Percentiles rank a stretch among this genome's conserved stretches.
These are phyloP conservation scores for Pyrenula massariospora DNA, from an alignment of 495 filamentous ascomycete genomes.

Conservation along the genomic window DNA sequence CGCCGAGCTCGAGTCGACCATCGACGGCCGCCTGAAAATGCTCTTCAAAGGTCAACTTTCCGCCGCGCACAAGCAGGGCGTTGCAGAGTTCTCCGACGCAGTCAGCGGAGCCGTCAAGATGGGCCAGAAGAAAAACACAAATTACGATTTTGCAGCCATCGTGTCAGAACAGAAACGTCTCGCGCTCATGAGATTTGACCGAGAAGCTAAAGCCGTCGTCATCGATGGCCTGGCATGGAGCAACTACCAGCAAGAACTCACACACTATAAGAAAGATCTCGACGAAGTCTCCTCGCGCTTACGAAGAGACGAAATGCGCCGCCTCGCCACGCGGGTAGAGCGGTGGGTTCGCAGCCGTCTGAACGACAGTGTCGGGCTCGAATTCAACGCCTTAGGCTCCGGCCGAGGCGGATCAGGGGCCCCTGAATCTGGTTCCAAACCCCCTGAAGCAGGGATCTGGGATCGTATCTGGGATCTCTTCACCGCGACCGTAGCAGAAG, in stretches of 20 bases:
- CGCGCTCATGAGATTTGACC: slow-evolving; percentile 63
- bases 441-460: slow-evolving; percentile 78
- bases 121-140: slow-evolving; percentile 78
- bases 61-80: slow-evolving; percentile 80
- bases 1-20: slow-evolving; percentile 70
- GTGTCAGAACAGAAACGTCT: slow-evolving; percentile 70
- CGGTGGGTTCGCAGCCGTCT: slow-evolving; percentile 83
- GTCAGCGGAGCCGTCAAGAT: slow-evolving; percentile 73
- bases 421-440: slow-evolving; percentile 64
- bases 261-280: slow-evolving; percentile 63
- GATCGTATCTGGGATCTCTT: slow-evolving; percentile 91
- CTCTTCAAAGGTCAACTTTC: slow-evolving; percentile 79
- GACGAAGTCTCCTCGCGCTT: slow-evolving; percentile 72
- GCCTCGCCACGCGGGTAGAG: slow-evolving; percentile 80
- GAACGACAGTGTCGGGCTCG: slow-evolving; percentile 75
- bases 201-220: slow-evolving; percentile 57
- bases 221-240: slow-evolving; percentile 77
- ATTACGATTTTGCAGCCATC: slow-evolving; percentile 91
- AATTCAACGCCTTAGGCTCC: slow-evolving; percentile 89
- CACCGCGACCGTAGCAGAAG: slow-evolving; percentile 70
- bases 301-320: slow-evolving; percentile 88
- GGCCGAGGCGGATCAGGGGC: slow-evolving; percentile 70
- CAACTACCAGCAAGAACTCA: slow-evolving; percentile 53
- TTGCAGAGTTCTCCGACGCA: slow-evolving; percentile 75
- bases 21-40: slow-evolving; percentile 75